A percentile compares a stretch with the other conserved stretches of the same genome.
Evolutionary conservation across 1,284 basidiomycete species (phyloP).

Genomic region (Phaffia rhodozyma): DNA sequence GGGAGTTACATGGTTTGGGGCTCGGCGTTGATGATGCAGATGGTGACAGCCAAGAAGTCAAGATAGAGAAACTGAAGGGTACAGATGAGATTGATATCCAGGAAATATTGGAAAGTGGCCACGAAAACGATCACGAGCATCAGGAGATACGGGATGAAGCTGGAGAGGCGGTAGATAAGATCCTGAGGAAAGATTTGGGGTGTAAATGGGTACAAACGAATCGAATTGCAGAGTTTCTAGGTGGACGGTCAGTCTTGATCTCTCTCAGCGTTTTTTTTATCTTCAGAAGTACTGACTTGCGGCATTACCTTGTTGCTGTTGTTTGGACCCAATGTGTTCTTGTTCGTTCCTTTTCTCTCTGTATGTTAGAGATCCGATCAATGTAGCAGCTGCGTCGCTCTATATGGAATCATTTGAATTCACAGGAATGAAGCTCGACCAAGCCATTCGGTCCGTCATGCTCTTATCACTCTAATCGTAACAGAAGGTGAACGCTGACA

Average conservation of each 20-base stretch:
- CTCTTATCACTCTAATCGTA: neutral
- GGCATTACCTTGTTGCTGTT: neutral
- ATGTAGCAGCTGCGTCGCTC: slow-evolving; percentile 57
- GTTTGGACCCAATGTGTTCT: neutral
- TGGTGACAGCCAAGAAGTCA: too few species aligned
- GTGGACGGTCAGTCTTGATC: slow-evolving; percentile 56
- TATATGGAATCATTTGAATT: slow-evolving; percentile 92
- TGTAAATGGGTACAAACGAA: slow-evolving; percentile 59
- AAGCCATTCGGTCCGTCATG: slow-evolving; percentile 64
- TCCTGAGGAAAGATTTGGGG: slow-evolving; percentile 75
- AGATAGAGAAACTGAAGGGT: too few species aligned
- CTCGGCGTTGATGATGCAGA: too few species aligned
- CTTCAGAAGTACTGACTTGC: neutral
- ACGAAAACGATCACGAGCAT: neutral
- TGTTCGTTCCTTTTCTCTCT: neutral
- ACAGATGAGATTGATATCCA: too few species aligned
- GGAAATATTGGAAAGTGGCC: too few species aligned
- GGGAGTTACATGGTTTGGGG: too few species aligned
- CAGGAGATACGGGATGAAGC: slow-evolving; percentile 44
- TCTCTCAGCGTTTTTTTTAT: neutral
- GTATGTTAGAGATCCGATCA: slow-evolving; percentile 51
- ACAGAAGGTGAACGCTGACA: neutral
- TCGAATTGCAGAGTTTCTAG: slow-evolving; percentile 92
- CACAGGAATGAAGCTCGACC: slow-evolving; percentile 62
- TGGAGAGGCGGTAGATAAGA: slow-evolving; percentile 59